Base-by-base conservation (phyloP, 495 filamentous ascomycete species). In the Ascobolus immersus region DNA sequence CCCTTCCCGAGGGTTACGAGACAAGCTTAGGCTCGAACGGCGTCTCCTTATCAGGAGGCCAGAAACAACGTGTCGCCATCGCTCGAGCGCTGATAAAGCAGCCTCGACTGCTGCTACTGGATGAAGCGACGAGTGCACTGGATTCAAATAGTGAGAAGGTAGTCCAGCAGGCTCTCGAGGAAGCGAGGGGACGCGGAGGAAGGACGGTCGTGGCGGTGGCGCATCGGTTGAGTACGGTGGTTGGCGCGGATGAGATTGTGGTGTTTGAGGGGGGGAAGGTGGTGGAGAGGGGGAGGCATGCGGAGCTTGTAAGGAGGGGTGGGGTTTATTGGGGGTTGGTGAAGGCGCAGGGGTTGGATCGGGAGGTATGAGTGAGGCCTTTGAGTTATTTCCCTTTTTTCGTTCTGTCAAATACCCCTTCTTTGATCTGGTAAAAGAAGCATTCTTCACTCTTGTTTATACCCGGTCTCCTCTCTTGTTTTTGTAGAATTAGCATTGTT, bases 91-190 rank as follows among this genome's bases (percentile, higher is more conserved):
- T 84, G 17, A 64, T 89, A 7, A 64, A 76, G 8, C 62, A 73
- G 28, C 76, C 78, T 3, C 54, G 59, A 28, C 53, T 84, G 19
- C 49, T 84, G 39, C 52, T 89, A 20, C 57, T 89, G 2, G 77
- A 89, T 43, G 77, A 89, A 51, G 72, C 77, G 1, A 84, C 78
- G 4, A 67, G 60, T 26, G 67, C 67, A n/a, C 54, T 82, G 23
- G 77, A 89, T 38, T 67, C 69, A 7, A 65, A 76, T 51, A 67
- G 63, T 12, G 77, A 86, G 55, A 62, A 61, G 42, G 51, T 73
- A 21, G 59, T 86, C 12, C 73, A 81, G 50, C 59, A 61, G 21
- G 73, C 71, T 2, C 60, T 82, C 33, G 68, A 71, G 39, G 51
- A 60, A 26, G 65, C 70, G 5, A 55, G 64, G 2, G 55, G 56